These are phyloP conservation scores for Austroboletus niveus DNA, from an alignment of 1,284 basidiomycete species.

Conservation along the genomic window DNA sequence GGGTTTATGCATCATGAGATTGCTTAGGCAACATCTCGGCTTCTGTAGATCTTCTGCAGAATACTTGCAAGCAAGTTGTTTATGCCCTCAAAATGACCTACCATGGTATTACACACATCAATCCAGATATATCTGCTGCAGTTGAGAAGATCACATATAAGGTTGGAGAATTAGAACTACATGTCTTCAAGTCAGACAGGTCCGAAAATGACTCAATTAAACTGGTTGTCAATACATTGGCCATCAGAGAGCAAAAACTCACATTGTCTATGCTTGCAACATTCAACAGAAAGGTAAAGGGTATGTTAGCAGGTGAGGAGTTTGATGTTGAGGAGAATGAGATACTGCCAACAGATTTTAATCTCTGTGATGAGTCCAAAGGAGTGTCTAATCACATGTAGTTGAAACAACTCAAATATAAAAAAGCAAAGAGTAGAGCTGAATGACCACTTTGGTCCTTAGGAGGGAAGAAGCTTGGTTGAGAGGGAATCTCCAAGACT, in stretches of 20 bases:
- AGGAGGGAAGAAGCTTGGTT: too few species aligned
- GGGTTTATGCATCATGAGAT: slow-evolving; percentile 11
- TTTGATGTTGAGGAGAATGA: slow-evolving; percentile 10
- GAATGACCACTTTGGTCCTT: too few species aligned
- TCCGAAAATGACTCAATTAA: not conserved
- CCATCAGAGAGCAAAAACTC: slow-evolving; percentile 12
- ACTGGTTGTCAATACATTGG: slow-evolving; percentile 9
- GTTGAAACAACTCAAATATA: too few species aligned
- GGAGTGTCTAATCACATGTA: too few species aligned
- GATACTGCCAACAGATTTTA: slow-evolving; percentile 10
- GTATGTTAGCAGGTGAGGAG: slow-evolving; percentile 10
- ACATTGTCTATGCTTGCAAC: slow-evolving; percentile 18
- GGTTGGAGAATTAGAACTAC: slow-evolving; percentile 7
- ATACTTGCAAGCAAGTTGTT: slow-evolving; percentile 21
- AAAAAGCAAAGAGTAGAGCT: too few species aligned
- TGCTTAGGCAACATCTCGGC: slow-evolving; percentile 28
- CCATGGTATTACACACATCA: slow-evolving; percentile 22
- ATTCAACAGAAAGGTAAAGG: slow-evolving; percentile 23
- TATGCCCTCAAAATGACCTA: slow-evolving; percentile 16
- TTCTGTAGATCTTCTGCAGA: slow-evolving; percentile 19
- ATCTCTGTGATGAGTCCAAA: not conserved
- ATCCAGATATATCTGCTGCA: slow-evolving; percentile 12
- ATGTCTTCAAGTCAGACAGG: not conserved
- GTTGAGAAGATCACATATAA: slow-evolving; percentile 21
- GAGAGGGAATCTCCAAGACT: too few species aligned